Conservation (phyloP, 106 monocot genomes). For the Posidonia australis region DNA sequence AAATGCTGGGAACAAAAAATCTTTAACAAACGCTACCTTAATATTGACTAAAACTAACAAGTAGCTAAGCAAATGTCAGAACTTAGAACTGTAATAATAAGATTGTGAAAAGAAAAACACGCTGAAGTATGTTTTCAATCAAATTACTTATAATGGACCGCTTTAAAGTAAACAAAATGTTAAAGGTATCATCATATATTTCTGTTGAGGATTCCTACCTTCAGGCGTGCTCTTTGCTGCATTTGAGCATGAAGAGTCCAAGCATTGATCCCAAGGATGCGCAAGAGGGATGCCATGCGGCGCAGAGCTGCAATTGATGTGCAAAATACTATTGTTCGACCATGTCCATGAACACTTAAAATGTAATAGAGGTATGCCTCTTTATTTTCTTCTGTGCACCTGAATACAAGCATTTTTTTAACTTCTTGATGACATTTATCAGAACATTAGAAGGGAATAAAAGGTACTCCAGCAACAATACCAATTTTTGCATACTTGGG, state of each 20-base stretch:
- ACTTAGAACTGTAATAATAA: too few species aligned
- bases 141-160: too few species aligned
- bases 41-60: too few species aligned
- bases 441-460: background rate
- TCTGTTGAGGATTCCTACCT: slow-evolving; percentile 30
- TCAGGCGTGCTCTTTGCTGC: slow-evolving; percentile 96
- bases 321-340: slow-evolving; percentile 84
- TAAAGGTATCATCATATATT: too few species aligned
- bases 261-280: slow-evolving; percentile 47
- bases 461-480: background rate
- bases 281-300: slow-evolving; percentile 57
- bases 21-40: too few species aligned
- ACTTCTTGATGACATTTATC: background rate
- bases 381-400: slow-evolving; percentile 93
- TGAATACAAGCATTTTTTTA: slow-evolving; percentile 15
- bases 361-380: slow-evolving; percentile 97
- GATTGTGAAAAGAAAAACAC: too few species aligned
- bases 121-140: too few species aligned
- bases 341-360: slow-evolving; percentile 85
- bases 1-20: too few species aligned
- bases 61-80: too few species aligned
- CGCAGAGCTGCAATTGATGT: slow-evolving; percentile 95
- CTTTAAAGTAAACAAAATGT: too few species aligned
- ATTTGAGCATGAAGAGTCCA: slow-evolving; percentile 95
- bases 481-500: too few species aligned